Conservation (phyloP, 1,284 basidiomycete species). For the Hymenochaete sp. region DNA sequence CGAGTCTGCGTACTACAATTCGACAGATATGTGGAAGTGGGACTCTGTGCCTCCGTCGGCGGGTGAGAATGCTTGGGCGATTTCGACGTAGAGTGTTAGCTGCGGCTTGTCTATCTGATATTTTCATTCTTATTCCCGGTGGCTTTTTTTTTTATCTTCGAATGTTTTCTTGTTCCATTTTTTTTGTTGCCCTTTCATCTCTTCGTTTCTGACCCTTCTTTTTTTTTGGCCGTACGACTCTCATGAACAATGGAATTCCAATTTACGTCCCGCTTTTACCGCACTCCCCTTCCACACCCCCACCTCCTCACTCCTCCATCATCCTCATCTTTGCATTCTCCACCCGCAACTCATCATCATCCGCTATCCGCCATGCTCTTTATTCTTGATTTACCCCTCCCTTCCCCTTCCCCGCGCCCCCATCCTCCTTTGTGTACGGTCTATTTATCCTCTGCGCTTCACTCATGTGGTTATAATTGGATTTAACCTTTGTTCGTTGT, state of each 20-base stretch:
- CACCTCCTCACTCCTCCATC: too few species aligned
- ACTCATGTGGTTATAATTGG: too few species aligned
- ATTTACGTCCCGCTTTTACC: too few species aligned
- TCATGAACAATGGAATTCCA: too few species aligned
- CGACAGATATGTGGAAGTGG: constrained; percentile 58
- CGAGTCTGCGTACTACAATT: constrained; percentile 60
- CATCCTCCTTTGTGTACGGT: constrained; percentile 19
- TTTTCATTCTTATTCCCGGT: constrained; percentile 22
- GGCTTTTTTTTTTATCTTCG: constrained; percentile 6
- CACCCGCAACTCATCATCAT: too few species aligned
- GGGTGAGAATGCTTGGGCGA: constrained; percentile 63
- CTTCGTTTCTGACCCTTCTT: constrained; percentile 23
- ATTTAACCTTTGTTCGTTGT: constrained; percentile 19
- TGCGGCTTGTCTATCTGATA: too few species aligned
- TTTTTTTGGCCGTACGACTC: constrained; percentile 18
- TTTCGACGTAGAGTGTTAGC: constrained; percentile 42
- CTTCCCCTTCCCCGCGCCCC: constrained; percentile 12
- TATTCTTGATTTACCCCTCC: too few species aligned
- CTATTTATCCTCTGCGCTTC: constrained; percentile 23
- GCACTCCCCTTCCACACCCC: too few species aligned
- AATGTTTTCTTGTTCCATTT: constrained; percentile 10
- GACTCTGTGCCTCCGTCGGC: constrained; percentile 48
- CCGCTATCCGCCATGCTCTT: too few species aligned
- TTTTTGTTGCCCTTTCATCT: neutral
- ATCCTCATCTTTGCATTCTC: too few species aligned